Conservation (phyloP, 1,284 basidiomycete genomes). For the Hymenochaete sp. region DNA sequence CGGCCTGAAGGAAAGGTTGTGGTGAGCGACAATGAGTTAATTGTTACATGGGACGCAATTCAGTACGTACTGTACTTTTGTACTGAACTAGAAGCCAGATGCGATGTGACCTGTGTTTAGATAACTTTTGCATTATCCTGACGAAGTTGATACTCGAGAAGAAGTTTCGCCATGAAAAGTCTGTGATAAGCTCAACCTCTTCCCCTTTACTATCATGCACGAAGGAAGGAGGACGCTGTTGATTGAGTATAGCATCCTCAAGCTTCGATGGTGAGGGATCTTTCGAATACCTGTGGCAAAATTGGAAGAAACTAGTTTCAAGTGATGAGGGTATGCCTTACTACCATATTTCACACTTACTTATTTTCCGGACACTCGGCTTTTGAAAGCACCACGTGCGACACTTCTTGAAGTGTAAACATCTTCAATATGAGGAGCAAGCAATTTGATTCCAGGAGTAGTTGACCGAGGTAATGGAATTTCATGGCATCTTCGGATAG, state of each 20-base stretch:
- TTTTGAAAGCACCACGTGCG: constrained; percentile 74
- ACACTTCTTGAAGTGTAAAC: constrained; percentile 93
- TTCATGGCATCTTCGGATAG: constrained; percentile 81
- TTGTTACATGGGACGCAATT: background rate
- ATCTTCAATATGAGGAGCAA: constrained; percentile 93
- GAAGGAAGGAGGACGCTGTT: constrained; percentile 47
- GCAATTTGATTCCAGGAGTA: constrained; percentile 93
- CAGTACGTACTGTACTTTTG: constrained; percentile 87
- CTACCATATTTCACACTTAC: too few relatives aligned
- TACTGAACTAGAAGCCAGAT: constrained; percentile 97
- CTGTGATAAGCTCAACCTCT: constrained; percentile 84
- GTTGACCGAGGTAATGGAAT: constrained; percentile 93
- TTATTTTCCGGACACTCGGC: constrained; percentile 85
- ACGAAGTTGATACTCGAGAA: constrained; percentile 98
- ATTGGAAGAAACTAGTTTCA: constrained; percentile 89
- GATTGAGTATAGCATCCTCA: constrained; percentile 52
- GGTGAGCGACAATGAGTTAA: constrained; percentile 1
- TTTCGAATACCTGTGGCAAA: constrained; percentile 49
- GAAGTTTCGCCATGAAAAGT: constrained; percentile 98
- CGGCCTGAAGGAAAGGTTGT: constrained; percentile 49
- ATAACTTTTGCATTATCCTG: constrained; percentile 96
- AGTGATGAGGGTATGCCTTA: too few relatives aligned
- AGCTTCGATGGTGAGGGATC: constrained; percentile 41
- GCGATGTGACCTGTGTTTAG: constrained; percentile 89
- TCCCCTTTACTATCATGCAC: constrained; percentile 64